Conservation (phyloP, 129 eudicot genomes). For the sunflower (Helianthus annuus) region DNA sequence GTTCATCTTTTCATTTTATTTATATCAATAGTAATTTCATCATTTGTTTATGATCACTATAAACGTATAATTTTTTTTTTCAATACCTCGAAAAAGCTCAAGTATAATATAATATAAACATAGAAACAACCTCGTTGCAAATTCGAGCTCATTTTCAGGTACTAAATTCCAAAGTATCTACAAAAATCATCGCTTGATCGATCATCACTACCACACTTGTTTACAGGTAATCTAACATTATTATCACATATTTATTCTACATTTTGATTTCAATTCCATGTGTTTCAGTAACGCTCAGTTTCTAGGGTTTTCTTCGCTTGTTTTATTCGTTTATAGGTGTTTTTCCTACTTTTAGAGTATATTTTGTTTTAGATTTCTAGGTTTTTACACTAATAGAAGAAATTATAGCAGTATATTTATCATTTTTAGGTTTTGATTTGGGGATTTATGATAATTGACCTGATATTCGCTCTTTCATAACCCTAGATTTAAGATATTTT, state of each 20-base stretch:
- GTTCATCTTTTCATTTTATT: too few species aligned
- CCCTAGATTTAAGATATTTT: slow-evolving; percentile 16
- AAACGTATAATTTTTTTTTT: too few species aligned
- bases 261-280: neutral
- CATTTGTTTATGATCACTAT: too few species aligned
- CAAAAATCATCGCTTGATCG: slow-evolving; percentile 14
- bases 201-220: slow-evolving; percentile 11
- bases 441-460: neutral
- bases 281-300: slow-evolving; percentile 16
- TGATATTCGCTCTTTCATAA: slow-evolving; percentile 9
- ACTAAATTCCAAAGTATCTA: neutral
- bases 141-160: slow-evolving; percentile 22
- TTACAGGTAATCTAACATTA: slow-evolving; percentile 16
- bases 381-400: slow-evolving; percentile 16
- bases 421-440: neutral
- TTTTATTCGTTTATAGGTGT: neutral
- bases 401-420: neutral
- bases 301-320: slow-evolving; percentile 22
- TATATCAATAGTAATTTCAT: too few species aligned
- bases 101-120: too few species aligned
- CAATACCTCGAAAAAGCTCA: too few species aligned
- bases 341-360: neutral
- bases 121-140: slow-evolving; percentile 1
- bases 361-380: neutral
- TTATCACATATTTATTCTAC: neutral